These are phyloP conservation scores for Colletotrichum paranaense DNA, from an alignment of 2,329 filamentous ascomycete species.

Conservation along the genomic window DNA sequence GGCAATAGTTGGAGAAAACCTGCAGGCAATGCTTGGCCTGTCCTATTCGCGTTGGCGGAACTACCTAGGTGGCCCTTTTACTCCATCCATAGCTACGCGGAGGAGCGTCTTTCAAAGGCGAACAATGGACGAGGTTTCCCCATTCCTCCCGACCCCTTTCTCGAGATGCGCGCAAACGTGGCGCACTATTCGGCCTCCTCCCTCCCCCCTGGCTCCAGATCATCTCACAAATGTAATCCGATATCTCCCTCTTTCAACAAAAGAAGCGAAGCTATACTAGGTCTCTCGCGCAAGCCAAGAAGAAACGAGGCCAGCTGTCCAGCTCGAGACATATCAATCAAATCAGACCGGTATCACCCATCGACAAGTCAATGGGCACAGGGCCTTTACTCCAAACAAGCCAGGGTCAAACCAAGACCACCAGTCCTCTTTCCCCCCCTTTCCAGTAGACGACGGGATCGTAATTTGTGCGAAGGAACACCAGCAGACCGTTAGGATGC, in stretches of 20 bases:
- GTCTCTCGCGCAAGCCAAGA: slow-evolving; percentile 32
- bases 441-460: neutral
- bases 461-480: slow-evolving; percentile 18
- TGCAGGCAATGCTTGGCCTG: slow-evolving; percentile 11
- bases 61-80: slow-evolving; percentile 7
- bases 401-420: slow-evolving; percentile 19
- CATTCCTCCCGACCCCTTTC: neutral
- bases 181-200: neutral
- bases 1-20: slow-evolving; percentile 3
- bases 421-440: slow-evolving; percentile 23
- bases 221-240: slow-evolving; percentile 24
- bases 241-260: slow-evolving; percentile 19
- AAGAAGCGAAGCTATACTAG: slow-evolving; percentile 30
- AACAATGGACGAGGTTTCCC: slow-evolving; percentile 4
- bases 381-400: slow-evolving; percentile 30
- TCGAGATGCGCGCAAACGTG: slow-evolving; percentile 2
- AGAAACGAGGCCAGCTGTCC: neutral
- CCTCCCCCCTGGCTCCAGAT: neutral
- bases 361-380: slow-evolving; percentile 17
- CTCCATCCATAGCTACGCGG: slow-evolving; percentile 17
- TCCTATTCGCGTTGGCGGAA: slow-evolving; percentile 18
- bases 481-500: slow-evolving; percentile 33
- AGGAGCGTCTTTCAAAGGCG: neutral
- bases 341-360: slow-evolving; percentile 16
- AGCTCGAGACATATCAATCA: slow-evolving; percentile 15